Base-by-base conservation (phyloP, 2,329 filamentous ascomycete genomes). In the Penicillium glabrum region DNA sequence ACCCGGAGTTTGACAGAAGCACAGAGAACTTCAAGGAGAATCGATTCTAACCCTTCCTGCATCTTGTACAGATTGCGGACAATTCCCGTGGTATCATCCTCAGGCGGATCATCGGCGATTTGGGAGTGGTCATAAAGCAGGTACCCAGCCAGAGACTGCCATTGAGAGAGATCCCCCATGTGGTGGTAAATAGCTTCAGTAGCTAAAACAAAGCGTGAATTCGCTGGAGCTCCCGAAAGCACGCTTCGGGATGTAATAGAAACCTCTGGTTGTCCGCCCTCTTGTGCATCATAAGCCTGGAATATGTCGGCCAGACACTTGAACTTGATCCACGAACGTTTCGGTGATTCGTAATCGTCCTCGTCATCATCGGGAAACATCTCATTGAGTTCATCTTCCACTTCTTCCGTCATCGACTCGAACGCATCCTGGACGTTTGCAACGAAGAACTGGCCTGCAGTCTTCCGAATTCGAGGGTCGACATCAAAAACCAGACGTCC, bases 251-350 rank as follows among this genome's bases (percentile, higher is more conserved):
- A 60, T 7, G 67, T 62, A 21, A 62, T 57, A 45, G 65, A 59
- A 44, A 72, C 67, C 27, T 69, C 60, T 23, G 67, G 49, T 24
- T 64, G 56, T 50, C 76, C 70, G 31, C 67, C 63, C 60, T 81
- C 79, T 64, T 90, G 87, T 6, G 83, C 80, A 69, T 97, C 91
- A 68, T 97, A 98, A 10, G 86, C 84, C 31, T 89, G 84, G 26
- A 99, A 81, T 11, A 90, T 89, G 72, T 96, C 91, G 3, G 89
- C 90, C 14, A 99, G 81, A 63, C 89, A 93, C 76, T 98, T 99
- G 70, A 96, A 86, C 69, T 90, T 91, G 66, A 98, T 85, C 95
- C 95, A 99, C 61, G 89, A 88, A 46, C 86, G 81, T 59, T 89
- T 87, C 2, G 93, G 90, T 2, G 86, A 86, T 52, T 90, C 87